phyloP scores from a whole-genome alignment of 225 moss, liverwort and hornwort genomes.

The Lunularia cruciata region DNA sequence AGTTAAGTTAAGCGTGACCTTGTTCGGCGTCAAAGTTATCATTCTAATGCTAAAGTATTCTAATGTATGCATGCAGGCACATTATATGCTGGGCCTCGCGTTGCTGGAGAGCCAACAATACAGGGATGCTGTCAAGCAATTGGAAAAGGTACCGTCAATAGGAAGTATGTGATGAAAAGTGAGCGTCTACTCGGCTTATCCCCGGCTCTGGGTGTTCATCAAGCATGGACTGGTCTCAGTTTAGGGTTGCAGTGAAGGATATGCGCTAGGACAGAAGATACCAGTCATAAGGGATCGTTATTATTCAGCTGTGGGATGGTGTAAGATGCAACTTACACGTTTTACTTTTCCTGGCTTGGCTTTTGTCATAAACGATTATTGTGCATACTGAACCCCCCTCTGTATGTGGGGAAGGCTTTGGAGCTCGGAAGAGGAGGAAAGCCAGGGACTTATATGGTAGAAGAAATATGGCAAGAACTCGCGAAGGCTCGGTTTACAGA shows the following conservation, averaged over 20 bases:
- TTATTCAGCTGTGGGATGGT: no score
- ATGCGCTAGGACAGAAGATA: no score
- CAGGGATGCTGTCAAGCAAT: constrained; percentile 71
- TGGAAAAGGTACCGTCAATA: constrained; percentile 65
- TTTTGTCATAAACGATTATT: background rate
- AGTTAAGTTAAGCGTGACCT: no score
- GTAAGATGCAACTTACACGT: no score
- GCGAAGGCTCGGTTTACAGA: constrained; percentile 69
- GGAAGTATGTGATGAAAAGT: no score
- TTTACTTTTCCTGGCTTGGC: no score
- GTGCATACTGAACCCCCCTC: background rate
- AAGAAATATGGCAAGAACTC: constrained; percentile 91
- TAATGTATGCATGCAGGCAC: constrained; percentile 53
- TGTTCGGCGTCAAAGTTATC: no score
- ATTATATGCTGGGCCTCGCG: constrained; percentile 87
- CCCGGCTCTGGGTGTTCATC: no score
- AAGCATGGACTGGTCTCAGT: no score
- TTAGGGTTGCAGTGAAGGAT: no score
- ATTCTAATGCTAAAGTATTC: background rate
- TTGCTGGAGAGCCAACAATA: constrained; percentile 59
- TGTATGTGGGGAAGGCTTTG: constrained; percentile 47
- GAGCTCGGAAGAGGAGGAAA: constrained; percentile 78
- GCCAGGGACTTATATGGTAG: constrained; percentile 72
- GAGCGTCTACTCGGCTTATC: no score
- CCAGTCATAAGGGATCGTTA: no score